Evolutionary conservation across 805 yeast species (phyloP), one percentile per base, ranked within the genome.

Genomic region (Saccharomycopsis selenospora): DNA sequence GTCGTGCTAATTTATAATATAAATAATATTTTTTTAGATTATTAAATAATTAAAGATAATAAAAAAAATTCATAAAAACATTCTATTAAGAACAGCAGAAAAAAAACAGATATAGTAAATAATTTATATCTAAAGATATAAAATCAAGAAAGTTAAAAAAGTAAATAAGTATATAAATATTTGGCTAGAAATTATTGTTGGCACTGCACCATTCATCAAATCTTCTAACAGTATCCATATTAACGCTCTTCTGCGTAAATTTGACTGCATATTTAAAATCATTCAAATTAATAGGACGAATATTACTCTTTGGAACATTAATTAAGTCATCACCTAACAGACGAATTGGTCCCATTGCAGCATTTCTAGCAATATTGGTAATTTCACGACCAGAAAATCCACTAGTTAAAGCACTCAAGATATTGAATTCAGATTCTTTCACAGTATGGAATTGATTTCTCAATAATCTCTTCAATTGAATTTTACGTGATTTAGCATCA

Each of bases 321-420:
- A 46, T 28, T n/a, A 46, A 30, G 42, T 82, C 80, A 51, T 91
- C 97, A 1, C 98, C 97, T 22, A 91, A 67, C 36, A 88, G 83
- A 54, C 99, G 73, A 30, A 93, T 69, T 1, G 99, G 98, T 1
- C 96, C 96, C 97, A 91, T 90, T 1, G 99, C 97, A 2, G 96
- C 95, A 63, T 91, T 97, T 64, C 90, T 93, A 1, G 97, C 95
- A 52, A 91, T 66, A 1, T 96, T 90, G 0, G 97, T 89, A 40
- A 91, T 75, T 65, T 91, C 99, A 55, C 93, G 82, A 2, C 96
- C 96, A n/a, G 95, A 85, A 64, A 81, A 88, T 0, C 87, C 91
- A 4, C 80, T 79, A 0, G 98, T 89, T 57, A 85, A 62, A 8
- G 69, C 68, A 14, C 85, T 72, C 22, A 91, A 68, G 40, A 69